These are phyloP conservation scores for Cordyceps fumosorosea DNA, from an alignment of 2,329 filamentous ascomycete species.

Conservation along the genomic window DNA sequence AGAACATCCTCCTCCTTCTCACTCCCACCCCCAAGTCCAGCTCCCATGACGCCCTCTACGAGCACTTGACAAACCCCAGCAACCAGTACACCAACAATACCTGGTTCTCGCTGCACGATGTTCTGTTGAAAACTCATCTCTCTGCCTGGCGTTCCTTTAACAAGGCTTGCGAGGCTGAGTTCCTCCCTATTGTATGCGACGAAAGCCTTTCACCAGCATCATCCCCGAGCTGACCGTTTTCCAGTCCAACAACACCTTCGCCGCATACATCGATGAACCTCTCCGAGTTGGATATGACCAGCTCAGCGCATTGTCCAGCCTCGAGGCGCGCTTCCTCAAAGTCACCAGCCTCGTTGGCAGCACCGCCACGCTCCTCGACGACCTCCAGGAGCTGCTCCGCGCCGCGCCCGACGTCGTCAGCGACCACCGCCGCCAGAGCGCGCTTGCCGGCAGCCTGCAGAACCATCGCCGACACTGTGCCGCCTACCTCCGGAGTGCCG, in stretches of 20 bases:
- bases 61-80: conserved; percentile 6
- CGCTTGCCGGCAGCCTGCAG: neutral
- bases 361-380: conserved; percentile 16
- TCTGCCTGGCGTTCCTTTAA: conserved; percentile 22
- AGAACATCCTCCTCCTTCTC: conserved; percentile 20
- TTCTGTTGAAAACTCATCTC: conserved; percentile 20
- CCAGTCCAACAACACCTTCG: conserved; percentile 22
- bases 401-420: neutral
- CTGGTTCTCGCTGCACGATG: conserved; percentile 19
- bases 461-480: conserved; percentile 17
- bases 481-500: conserved; percentile 18
- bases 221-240: neutral
- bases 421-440: neutral
- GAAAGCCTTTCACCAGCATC: neutral
- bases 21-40: conserved; percentile 21
- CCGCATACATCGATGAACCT: conserved; percentile 23
- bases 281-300: conserved; percentile 23
- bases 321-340: conserved; percentile 22
- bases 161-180: conserved; percentile 18
- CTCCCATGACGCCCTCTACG: conserved; percentile 15
- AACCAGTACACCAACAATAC: neutral
- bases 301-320: conserved; percentile 20
- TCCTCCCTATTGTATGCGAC: conserved; percentile 21
- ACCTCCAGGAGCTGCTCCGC: conserved; percentile 15
- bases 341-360: conserved; percentile 18